Evolutionary conservation across 129 eudicot species (phyloP).

Genomic region (Flaveria bidentis): DNA sequence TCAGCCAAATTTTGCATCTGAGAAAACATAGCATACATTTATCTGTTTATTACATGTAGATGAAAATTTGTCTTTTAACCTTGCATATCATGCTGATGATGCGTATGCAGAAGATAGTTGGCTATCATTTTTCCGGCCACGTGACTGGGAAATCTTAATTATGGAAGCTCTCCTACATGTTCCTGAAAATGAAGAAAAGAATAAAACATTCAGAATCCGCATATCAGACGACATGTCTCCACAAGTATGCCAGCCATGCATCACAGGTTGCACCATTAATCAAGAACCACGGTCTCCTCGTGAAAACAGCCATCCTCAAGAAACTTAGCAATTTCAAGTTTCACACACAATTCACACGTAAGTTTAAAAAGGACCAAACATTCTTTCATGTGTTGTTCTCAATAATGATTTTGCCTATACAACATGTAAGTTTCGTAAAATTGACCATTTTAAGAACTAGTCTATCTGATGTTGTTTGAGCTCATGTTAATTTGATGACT

Average conservation of each 20-base stretch:
- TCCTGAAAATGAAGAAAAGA: slow-evolving; percentile 79
- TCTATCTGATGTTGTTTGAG: slow-evolving; percentile 7
- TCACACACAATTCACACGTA: slow-evolving; percentile 23
- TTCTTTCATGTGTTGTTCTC: slow-evolving; percentile 21
- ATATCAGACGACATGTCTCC: slow-evolving; percentile 51
- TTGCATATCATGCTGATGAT: neutral
- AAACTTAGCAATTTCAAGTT: slow-evolving; percentile 10
- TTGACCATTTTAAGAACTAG: neutral
- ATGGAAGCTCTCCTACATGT: slow-evolving; percentile 92
- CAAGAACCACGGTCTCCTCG: slow-evolving; percentile 38
- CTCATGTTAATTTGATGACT: neutral
- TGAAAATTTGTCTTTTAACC: neutral
- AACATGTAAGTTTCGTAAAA: neutral
- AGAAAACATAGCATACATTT: neutral
- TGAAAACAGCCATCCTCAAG: slow-evolving; percentile 43
- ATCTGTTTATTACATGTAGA: neutral
- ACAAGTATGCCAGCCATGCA: slow-evolving; percentile 51
- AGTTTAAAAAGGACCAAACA: slow-evolving; percentile 1
- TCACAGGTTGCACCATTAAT: slow-evolving; percentile 34
- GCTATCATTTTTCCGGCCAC: slow-evolving; percentile 68
- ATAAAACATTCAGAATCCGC: slow-evolving; percentile 63
- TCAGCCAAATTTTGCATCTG: too few species aligned
- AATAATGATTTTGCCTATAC: slow-evolving; percentile 19
- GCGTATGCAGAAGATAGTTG: slow-evolving; percentile 38
- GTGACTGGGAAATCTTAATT: slow-evolving; percentile 81